phyloP scores from a whole-genome alignment of 495 filamentous ascomycete genomes.

The Xylaria telfairii region DNA sequence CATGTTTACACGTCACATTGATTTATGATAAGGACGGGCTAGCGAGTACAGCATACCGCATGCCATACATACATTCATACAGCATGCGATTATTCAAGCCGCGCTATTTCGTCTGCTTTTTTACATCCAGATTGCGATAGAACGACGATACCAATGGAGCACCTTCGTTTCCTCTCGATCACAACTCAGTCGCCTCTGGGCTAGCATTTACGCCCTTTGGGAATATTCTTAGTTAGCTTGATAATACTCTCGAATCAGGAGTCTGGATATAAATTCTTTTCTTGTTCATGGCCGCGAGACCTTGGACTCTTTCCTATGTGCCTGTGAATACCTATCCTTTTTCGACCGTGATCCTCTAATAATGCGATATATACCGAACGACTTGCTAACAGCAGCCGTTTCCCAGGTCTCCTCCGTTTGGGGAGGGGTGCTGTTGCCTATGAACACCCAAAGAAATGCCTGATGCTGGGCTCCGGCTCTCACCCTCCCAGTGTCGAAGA shows the following conservation, averaged over 20 bases:
- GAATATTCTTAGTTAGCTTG: background rate
- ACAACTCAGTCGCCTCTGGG: background rate
- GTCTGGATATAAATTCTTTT: background rate
- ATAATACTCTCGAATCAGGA: background rate
- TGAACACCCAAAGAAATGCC: background rate
- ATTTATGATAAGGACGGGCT: conserved; percentile 17
- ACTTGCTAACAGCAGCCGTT: background rate
- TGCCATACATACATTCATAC: background rate
- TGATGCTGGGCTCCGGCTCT: background rate
- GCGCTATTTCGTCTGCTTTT: conserved; percentile 23
- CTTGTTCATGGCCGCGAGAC: background rate
- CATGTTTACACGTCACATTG: conserved; percentile 9
- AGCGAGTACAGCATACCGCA: too few relatives aligned
- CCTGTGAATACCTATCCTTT: background rate
- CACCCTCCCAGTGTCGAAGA: background rate
- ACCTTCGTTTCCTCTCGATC: conserved; percentile 17
- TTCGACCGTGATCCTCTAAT: background rate
- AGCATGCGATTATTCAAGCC: background rate
- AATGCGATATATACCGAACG: background rate
- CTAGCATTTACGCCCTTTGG: background rate
- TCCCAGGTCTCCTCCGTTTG: background rate
- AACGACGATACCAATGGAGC: conserved; percentile 42
- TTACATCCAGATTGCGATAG: conserved; percentile 36
- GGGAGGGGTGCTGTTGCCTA: background rate
- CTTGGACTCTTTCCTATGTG: background rate